A percentile compares a stretch with the other conserved stretches of the same genome.
Conservation (phyloP, 306 rosid species). For the Prunus armeniaca region DNA sequence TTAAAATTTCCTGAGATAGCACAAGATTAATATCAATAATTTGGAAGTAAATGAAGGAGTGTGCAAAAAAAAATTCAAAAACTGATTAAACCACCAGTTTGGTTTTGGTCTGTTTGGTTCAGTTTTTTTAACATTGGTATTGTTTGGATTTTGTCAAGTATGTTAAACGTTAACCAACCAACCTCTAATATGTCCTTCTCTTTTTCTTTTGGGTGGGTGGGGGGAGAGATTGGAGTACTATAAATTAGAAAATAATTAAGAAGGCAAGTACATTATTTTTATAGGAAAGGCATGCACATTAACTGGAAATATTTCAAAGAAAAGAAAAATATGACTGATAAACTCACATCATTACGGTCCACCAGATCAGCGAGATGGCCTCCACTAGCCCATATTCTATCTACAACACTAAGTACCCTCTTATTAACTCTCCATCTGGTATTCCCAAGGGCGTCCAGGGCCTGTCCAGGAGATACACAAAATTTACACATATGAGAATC, state of each 20-base stretch:
- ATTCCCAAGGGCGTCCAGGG: slow-evolving; percentile 81
- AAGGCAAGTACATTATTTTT: background rate
- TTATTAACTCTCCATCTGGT: slow-evolving; percentile 88
- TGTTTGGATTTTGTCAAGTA: background rate
- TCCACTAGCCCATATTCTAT: slow-evolving; percentile 89
- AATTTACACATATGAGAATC: slow-evolving; percentile 8
- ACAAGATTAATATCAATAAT: background rate
- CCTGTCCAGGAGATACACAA: slow-evolving; percentile 40
- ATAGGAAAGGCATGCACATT: background rate
- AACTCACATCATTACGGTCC: slow-evolving; percentile 83
- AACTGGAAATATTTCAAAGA: slow-evolving; percentile 10
- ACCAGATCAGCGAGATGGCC: slow-evolving; percentile 86
- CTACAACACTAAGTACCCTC: slow-evolving; percentile 64
- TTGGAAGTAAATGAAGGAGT: background rate
- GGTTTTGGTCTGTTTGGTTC: too few species aligned
- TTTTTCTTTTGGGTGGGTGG: background rate
- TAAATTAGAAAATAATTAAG: too few species aligned
- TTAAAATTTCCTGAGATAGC: slow-evolving; percentile 5
- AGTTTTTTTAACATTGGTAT: too few species aligned
- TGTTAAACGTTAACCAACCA: background rate
- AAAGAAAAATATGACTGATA: slow-evolving; percentile 9
- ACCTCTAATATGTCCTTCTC: background rate
- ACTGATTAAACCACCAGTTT: slow-evolving; percentile 3
- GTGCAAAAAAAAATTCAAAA: background rate
- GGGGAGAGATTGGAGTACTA: background rate